Evolutionary conservation across 169 alveolate genomes (phyloP), one percentile per base, ranked within the genome.

Genomic region (Eimeria necatrix): DNA sequence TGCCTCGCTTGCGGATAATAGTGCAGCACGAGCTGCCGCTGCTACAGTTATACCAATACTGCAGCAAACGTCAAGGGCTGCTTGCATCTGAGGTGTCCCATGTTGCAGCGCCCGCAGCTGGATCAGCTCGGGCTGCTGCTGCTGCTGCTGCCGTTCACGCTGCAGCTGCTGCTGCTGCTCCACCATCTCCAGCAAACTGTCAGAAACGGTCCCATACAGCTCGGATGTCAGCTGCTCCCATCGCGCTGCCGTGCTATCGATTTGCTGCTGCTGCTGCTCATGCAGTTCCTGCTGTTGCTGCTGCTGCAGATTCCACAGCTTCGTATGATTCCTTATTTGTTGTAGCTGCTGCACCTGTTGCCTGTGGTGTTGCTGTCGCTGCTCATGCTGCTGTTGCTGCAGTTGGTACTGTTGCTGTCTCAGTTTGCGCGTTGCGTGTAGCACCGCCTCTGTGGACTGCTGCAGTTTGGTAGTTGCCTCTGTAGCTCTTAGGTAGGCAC

Each of bases 61-160:
- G 32, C 78, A 68, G 78, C 78, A 68, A 8, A 68, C 14, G 12
- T 68, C 78, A 3, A 68, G 32, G 32, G 78, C 78, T 8, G 78
- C 78, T 24, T 68, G 78, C 78, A 68, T 68, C n/a, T 68, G 78
- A 0, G 78, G 78, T n/a, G 78, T 68, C 32, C 46, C 78, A n/a
- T 68, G 78, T 1, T n/a, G 78, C n/a, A 68, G 32, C 32, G 12
- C 32, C 12, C 32, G 78, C 32, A 68, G 32, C 78, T 68, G 78
- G 41, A 68, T 16, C 32, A 68, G 78, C 78, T 68, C 46, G 46
- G n/a, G 78, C 32, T 68, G 78, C 32, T 68, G 46, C 32, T 68
- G 78, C 32, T 18, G 78, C 78, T 68, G 78, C 78, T 68, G 78
- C 78, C 32, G n/a, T 10, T 68, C 46, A 7, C n/a, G 78, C 32